Percentiles rank a stretch among this genome's conserved stretches.
phyloP scores from a whole-genome alignment of 164 flowering plant genomes.

The Vitis rotundifolia region DNA sequence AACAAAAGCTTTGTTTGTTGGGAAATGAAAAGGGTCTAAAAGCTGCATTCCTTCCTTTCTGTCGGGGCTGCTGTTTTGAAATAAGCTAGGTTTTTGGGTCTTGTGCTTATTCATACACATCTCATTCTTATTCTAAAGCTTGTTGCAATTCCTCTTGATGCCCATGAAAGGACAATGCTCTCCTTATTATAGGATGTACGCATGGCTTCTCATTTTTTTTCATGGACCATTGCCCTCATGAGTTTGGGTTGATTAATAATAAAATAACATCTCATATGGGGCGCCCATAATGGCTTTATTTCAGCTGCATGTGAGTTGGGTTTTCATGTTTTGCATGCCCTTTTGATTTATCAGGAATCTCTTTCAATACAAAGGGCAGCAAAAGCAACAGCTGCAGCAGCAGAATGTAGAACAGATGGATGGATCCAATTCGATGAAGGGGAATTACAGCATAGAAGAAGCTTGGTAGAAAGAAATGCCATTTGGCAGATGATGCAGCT shows the following conservation, averaged over 20 bases:
- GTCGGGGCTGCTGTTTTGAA: constrained; percentile 61
- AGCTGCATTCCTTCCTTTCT: constrained; percentile 77
- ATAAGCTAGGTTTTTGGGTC: constrained; percentile 32
- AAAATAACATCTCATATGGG: background rate
- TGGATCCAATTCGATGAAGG: constrained; percentile 48
- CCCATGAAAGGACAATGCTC: constrained; percentile 9
- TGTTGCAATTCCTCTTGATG: background rate
- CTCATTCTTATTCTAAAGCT: no score
- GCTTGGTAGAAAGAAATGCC: constrained; percentile 42
- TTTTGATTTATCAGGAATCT: constrained; percentile 42
- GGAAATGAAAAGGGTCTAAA: constrained; percentile 72
- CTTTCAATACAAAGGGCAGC: constrained; percentile 36
- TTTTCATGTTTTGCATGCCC: constrained; percentile 7
- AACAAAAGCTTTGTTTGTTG: constrained; percentile 50
- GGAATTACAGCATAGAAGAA: constrained; percentile 40
- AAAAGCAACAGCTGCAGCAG: constrained; percentile 19
- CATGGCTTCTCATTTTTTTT: no score
- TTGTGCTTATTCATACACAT: constrained; percentile 21
- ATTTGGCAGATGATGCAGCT: constrained; percentile 63
- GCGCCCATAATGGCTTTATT: no score
- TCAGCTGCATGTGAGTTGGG: background rate
- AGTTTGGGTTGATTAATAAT: background rate
- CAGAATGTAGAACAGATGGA: constrained; percentile 43
- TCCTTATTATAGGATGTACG: constrained; percentile 1
- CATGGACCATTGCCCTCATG: no score